Conservation (phyloP, 208 protist genomes). For the Trypanosoma avium region DNA sequence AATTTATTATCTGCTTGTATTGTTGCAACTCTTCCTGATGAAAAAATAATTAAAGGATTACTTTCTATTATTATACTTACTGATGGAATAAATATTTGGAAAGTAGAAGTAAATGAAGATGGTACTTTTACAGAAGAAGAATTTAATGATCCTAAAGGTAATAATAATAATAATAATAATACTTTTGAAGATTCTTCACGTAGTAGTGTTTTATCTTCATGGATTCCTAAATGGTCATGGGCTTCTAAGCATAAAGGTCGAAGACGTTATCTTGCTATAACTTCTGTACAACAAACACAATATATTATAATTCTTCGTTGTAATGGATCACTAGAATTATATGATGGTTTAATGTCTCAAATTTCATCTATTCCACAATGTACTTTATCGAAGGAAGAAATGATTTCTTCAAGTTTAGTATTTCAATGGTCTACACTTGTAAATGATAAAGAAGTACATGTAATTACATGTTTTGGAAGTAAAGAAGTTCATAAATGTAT, state of each 20-base stretch:
- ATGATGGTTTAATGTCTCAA: conserved; percentile 33
- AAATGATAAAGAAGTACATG: conserved; percentile 43
- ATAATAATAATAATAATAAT: not conserved
- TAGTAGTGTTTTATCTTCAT: conserved; percentile 1
- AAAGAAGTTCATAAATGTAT: conserved; percentile 41
- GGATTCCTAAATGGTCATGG: conserved; percentile 24
- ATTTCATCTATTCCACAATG: conserved; percentile 34
- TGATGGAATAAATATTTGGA: conserved; percentile 62
- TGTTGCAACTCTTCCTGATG: conserved; percentile 11
- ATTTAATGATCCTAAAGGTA: conserved; percentile 23
- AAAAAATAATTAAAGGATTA: conserved; percentile 8
- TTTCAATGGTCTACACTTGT: conserved; percentile 27
- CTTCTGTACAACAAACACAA: conserved; percentile 56
- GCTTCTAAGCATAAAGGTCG: not conserved
- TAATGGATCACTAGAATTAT: conserved; percentile 68
- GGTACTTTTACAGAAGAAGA: conserved; percentile 34
- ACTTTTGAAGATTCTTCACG: not conserved
- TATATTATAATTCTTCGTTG: conserved; percentile 62
- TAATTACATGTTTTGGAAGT: conserved; percentile 53
- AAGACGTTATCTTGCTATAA: conserved; percentile 52
- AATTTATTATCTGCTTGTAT: conserved; percentile 14
- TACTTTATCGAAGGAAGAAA: conserved; percentile 32
- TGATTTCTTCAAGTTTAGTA: conserved; percentile 11
- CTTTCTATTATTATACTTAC: conserved; percentile 52
- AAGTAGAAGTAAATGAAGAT: conserved; percentile 49